Percentiles rank a stretch among this genome's conserved stretches.
These are phyloP conservation scores for Phytophthora idaei DNA, from an alignment of 352 stramenopile species.

Conservation along the genomic window DNA sequence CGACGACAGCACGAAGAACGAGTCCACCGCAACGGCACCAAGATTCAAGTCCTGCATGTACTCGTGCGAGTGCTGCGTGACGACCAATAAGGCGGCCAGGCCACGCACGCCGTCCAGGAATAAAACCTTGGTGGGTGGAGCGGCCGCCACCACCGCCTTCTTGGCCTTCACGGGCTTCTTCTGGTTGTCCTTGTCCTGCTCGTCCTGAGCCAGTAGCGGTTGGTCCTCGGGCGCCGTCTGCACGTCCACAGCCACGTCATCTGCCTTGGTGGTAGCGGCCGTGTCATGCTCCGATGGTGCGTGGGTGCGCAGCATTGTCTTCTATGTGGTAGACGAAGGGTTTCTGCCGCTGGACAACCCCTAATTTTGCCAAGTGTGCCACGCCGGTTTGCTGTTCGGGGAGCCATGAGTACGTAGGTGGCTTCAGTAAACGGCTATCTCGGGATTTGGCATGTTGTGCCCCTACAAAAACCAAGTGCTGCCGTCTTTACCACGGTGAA, in stretches of 20 bases:
- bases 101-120: slow-evolving; percentile 47
- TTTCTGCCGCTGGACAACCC: slow-evolving; percentile 7
- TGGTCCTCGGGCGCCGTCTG: slow-evolving; percentile 22
- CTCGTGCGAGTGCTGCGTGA: slow-evolving; percentile 43
- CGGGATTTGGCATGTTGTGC: slow-evolving; percentile 20
- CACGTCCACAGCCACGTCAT: slow-evolving; percentile 19
- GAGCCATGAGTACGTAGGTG: slow-evolving; percentile 8
- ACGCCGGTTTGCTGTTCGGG: slow-evolving; percentile 25
- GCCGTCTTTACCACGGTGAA: slow-evolving; percentile 5
- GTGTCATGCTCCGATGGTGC: slow-evolving; percentile 11
- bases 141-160: slow-evolving; percentile 23
- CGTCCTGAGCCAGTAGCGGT: slow-evolving; percentile 21
- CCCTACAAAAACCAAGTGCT: slow-evolving; percentile 15
- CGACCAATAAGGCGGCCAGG: slow-evolving; percentile 36
- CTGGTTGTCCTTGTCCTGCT: slow-evolving; percentile 29
- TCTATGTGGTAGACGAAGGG: not conserved
- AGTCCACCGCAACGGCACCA: slow-evolving; percentile 46
- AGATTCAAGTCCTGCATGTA: slow-evolving; percentile 46
- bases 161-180: slow-evolving; percentile 29
- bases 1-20: slow-evolving; percentile 62
- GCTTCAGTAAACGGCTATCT: slow-evolving; percentile 12
- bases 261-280: not conserved
- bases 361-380: slow-evolving; percentile 22
- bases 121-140: slow-evolving; percentile 33
- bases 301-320: slow-evolving; percentile 23